Percentiles rank a stretch among this genome's conserved stretches.
Conservation (phyloP, 352 stramenopile species). For the Phytophthora capsici region DNA sequence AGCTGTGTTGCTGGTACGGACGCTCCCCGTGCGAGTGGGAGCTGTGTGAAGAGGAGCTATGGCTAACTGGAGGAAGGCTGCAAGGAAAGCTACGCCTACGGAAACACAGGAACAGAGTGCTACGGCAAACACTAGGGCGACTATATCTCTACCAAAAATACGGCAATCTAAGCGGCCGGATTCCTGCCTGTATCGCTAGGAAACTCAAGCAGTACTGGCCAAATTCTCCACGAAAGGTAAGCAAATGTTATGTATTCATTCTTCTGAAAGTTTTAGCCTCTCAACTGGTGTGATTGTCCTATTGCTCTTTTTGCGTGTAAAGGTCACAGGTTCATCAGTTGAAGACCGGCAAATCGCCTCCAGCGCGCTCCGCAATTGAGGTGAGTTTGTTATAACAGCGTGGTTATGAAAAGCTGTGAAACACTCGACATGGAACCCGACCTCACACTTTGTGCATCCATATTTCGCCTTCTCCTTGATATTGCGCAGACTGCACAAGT, state of each 20-base stretch:
- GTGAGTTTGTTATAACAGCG: slow-evolving; percentile 7
- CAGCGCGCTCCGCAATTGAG: slow-evolving; percentile 1
- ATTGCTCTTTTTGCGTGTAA: slow-evolving; percentile 5
- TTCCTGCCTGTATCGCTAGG: not conserved
- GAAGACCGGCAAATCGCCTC: slow-evolving; percentile 5
- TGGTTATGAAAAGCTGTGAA: slow-evolving; percentile 15
- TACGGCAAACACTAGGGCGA: not conserved
- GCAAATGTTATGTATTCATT: slow-evolving; percentile 1
- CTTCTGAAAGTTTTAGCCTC: slow-evolving; percentile 2
- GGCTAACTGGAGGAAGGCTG: not conserved
- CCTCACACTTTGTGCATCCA: slow-evolving; percentile 19
- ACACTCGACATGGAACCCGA: slow-evolving; percentile 18
- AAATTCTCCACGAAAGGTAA: not conserved
- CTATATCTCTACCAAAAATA: not conserved
- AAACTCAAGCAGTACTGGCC: slow-evolving; percentile 6
- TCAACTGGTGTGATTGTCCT: slow-evolving; percentile 8
- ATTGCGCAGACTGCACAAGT: slow-evolving; percentile 10
- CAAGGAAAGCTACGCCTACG: not conserved
- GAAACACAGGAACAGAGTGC: not conserved
- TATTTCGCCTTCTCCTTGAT: slow-evolving; percentile 14
- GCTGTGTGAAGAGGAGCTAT: not conserved
- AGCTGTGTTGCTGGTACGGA: not conserved
- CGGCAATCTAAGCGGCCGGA: not conserved
- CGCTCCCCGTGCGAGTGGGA: not conserved
- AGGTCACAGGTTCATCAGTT: not conserved